Base-by-base conservation (phyloP, 2,329 filamentous ascomycete genomes). In the Fusarium buharicum region DNA sequence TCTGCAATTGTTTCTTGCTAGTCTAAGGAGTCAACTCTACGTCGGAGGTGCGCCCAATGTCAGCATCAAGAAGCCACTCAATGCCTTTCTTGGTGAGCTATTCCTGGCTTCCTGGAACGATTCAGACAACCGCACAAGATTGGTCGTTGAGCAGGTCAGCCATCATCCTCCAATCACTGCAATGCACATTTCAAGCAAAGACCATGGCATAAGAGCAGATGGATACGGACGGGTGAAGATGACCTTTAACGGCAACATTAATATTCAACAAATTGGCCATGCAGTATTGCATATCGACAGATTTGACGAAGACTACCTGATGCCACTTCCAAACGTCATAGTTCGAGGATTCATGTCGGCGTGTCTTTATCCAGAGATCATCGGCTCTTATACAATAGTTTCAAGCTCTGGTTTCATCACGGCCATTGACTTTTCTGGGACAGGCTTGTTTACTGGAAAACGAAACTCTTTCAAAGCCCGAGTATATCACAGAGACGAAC, bases 161-260 rank as follows among this genome's bases (percentile, higher is more conserved):
- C 82, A 84, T 57, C 82, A 84, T 67, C 82, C 82, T 20, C 82
- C 82, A 16, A 82, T 83, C 38, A 84, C 82, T 3, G 81, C 82
- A 3, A 82, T 83, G 72, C 80, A 81, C 69, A 78, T 84, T 27
- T 67, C 71, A 20, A 78, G 81, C 64, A 62, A 72, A 14, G 72
- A 76, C 12, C 73, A 79, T 50, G 77, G 78, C 10, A 78, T 84
- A 14, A 76, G 79, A 16, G 77, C 81, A 4, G 76, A 82, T 58
- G 82, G 82, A 4, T 84, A 83, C 44, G 82, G 81, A 11, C 75
- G 80, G 8, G 81, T 83, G 10, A 81, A 83, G 67, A 83, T 82
- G 71, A 81, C 77, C 1, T 84, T 84, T 59, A 77, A 77, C 38
- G 79, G 81, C 51, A 77, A 74, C 36, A 78, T 84, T 50, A 78